A percentile compares a stretch with the other conserved stretches of the same genome.
phyloP scores from a whole-genome alignment of 2,329 filamentous ascomycete genomes.

The Fusarium camptoceras region DNA sequence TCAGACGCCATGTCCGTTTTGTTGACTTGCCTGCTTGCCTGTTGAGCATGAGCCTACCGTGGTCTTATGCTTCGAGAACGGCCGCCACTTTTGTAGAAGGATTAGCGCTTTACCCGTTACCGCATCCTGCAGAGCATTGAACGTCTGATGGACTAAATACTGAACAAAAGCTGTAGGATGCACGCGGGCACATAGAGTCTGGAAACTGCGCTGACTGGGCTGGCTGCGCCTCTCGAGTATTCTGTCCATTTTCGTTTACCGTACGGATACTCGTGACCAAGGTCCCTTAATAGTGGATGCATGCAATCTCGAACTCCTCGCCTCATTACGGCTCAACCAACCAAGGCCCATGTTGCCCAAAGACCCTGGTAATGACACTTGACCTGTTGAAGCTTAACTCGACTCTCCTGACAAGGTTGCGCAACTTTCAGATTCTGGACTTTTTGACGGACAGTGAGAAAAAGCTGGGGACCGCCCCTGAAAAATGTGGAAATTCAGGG shows the following conservation, averaged over 20 bases:
- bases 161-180: neutral
- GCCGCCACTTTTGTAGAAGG: neutral
- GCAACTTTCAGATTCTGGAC: constrained; percentile 1
- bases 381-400: neutral
- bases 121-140: neutral
- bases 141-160: neutral
- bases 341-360: neutral
- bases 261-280: constrained; percentile 13
- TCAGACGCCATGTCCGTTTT: neutral
- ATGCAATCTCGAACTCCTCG: constrained; percentile 18
- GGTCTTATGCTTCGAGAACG: neutral
- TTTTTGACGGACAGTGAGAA: neutral
- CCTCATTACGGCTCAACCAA: constrained; percentile 17
- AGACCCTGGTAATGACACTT: neutral
- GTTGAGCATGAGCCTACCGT: neutral
- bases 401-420: constrained; percentile 8
- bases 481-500: neutral
- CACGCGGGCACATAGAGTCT: neutral
- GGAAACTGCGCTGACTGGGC: neutral
- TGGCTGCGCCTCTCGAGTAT: constrained; percentile 7
- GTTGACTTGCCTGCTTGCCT: neutral
- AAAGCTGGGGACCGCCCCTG: constrained; percentile 18
- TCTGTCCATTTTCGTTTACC: constrained; percentile 36
- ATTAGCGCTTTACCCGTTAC: neutral
- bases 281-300: constrained; percentile 6